Evolutionary conservation across 2,329 filamentous ascomycete genomes (phyloP).

Genomic region (Fusarium pseudograminearum): DNA sequence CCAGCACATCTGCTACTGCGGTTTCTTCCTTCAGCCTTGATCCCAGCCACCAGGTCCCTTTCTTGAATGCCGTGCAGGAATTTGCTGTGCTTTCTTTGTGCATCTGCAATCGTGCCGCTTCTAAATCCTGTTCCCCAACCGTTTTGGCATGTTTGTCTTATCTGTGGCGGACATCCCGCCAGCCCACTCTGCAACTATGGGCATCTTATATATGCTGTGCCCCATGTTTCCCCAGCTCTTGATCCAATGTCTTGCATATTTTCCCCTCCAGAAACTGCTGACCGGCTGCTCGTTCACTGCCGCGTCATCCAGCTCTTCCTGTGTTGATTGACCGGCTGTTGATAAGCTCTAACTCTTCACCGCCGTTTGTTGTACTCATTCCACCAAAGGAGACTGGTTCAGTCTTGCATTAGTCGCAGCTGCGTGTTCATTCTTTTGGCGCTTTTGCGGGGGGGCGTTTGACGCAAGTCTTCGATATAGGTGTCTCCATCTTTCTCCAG

Average conservation of each 20-base stretch:
- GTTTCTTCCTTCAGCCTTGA: conserved; percentile 39
- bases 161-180: conserved; percentile 12
- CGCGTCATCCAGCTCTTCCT: conserved; percentile 27
- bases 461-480: conserved; percentile 37
- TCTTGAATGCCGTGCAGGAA: conserved; percentile 27
- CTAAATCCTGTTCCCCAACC: conserved; percentile 11
- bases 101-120: conserved; percentile 28
- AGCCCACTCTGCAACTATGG: conserved; percentile 10
- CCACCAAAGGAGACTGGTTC: conserved; percentile 15
- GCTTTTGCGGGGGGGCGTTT: conserved; percentile 34
- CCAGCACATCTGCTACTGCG: conserved; percentile 32
- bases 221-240: conserved; percentile 32
- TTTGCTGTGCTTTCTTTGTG: conserved; percentile 16
- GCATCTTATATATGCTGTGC: conserved; percentile 26
- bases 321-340: conserved; percentile 25
- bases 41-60: conserved; percentile 35
- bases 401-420: conserved; percentile 44
- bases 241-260: conserved; percentile 44
- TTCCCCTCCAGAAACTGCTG: conserved; percentile 42
- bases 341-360: conserved; percentile 38
- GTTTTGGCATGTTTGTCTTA: conserved; percentile 14
- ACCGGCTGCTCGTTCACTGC: conserved; percentile 37
- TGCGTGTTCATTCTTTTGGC: conserved; percentile 32
- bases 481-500: conserved; percentile 34
- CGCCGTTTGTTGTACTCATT: conserved; percentile 42